These are phyloP conservation scores for Acanthamoeba royreba DNA, from an alignment of 208 protist genomes.

Conservation along the genomic window DNA sequence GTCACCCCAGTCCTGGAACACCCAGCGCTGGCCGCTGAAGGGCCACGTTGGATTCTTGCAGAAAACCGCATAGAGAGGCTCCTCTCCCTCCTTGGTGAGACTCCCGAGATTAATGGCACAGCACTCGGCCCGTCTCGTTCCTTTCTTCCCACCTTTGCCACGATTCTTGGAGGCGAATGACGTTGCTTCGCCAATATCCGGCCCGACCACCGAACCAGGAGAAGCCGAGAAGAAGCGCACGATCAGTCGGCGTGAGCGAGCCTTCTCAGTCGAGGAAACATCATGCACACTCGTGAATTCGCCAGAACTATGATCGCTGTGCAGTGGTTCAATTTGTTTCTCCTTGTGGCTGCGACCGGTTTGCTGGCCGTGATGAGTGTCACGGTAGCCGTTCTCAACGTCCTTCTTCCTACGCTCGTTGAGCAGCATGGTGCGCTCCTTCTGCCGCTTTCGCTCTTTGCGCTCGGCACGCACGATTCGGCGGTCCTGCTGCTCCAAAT, in stretches of 20 bases:
- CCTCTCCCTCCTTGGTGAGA: constrained; percentile 20
- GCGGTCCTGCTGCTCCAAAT: constrained; percentile 7
- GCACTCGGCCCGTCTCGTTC: not conserved
- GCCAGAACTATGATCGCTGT: not conserved
- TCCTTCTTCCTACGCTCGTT: constrained; percentile 7
- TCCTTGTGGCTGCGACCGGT: not conserved
- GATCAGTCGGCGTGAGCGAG: not conserved
- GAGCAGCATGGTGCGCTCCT: not conserved
- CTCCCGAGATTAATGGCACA: constrained; percentile 5
- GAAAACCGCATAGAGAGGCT: constrained; percentile 39
- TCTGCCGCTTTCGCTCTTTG: not conserved
- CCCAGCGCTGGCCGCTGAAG: not conserved
- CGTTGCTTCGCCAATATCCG: not conserved
- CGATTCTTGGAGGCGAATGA: not conserved
- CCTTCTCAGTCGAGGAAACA: not conserved
- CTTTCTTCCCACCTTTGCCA: not conserved
- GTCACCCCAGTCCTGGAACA: not conserved
- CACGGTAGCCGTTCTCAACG: not conserved
- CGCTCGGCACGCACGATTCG: not conserved
- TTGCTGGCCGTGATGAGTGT: not conserved
- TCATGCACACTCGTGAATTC: not conserved
- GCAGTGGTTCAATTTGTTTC: not conserved
- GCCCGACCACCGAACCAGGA: too few species aligned
- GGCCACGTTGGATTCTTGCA: not conserved
- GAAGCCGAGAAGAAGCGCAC: not conserved